These are phyloP conservation scores for Venturia nashicola DNA, from an alignment of 2,329 filamentous ascomycete genomes.

Conservation along the genomic window DNA sequence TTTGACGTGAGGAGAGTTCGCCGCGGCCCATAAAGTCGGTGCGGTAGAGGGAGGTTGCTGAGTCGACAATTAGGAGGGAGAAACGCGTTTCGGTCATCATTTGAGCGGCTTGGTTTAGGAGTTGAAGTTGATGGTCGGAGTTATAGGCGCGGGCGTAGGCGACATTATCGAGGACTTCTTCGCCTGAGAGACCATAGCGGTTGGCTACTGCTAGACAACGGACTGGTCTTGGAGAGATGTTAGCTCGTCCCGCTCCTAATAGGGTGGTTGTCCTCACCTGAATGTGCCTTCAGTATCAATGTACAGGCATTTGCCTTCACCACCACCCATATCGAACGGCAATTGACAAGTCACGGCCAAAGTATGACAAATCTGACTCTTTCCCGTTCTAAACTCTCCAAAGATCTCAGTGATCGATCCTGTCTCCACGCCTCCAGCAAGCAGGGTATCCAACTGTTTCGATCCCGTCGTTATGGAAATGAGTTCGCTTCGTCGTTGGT, in stretches of 20 bases:
- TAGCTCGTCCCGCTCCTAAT: background rate
- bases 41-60: conserved; percentile 86
- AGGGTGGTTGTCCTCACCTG: conserved; percentile 21
- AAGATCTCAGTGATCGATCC: conserved; percentile 98
- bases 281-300: conserved; percentile 99
- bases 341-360: conserved; percentile 96
- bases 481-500: conserved; percentile 86
- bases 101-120: conserved; percentile 85
- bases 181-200: conserved; percentile 84
- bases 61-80: conserved; percentile 90
- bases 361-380: conserved; percentile 97
- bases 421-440: conserved; percentile 91
- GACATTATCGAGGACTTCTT: conserved; percentile 96
- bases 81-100: conserved; percentile 99
- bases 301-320: conserved; percentile 95
- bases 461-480: conserved; percentile 98
- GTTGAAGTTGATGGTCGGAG: conserved; percentile 90
- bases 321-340: conserved; percentile 97
- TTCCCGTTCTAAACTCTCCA: conserved; percentile 94
- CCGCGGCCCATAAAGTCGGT: conserved; percentile 96
- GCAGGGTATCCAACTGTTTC: conserved; percentile 88
- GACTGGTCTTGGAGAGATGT: conserved; percentile 49
- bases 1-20: conserved; percentile 87
- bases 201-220: conserved; percentile 85
- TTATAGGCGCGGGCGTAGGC: conserved; percentile 98